Percentiles rank a stretch among this genome's conserved stretches.
Conservation (phyloP, 108 stramenopile genomes). For the Pseudonitzschia pungens region DNA sequence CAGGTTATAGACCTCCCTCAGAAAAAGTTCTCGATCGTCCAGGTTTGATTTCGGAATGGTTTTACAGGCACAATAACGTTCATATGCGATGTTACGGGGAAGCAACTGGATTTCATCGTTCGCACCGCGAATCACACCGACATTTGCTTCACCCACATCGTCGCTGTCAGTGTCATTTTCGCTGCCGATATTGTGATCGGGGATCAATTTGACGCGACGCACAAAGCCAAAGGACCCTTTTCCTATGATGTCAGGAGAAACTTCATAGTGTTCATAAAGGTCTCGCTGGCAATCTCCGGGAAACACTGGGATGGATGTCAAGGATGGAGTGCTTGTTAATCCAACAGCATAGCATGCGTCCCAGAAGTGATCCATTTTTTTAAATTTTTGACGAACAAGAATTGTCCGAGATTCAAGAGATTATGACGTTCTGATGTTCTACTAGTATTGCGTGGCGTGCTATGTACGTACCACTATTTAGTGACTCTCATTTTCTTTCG, state of each 20-base stretch:
- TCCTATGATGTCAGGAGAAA: constrained; percentile 3
- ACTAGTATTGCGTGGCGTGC: too few species aligned
- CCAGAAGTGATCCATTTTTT: background rate
- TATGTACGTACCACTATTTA: too few species aligned
- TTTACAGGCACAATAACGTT: constrained; percentile 43
- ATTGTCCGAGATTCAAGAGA: too few species aligned
- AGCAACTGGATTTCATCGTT: rapidly evolving
- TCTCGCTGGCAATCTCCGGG: constrained; percentile 1
- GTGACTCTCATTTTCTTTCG: too few species aligned
- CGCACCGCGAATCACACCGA: too few species aligned
- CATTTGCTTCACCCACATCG: background rate
- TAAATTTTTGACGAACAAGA: too few species aligned
- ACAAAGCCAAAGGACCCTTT: background rate
- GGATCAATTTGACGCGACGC: constrained; percentile 1
- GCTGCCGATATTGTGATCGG: background rate
- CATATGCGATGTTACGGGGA: background rate
- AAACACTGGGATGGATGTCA: background rate
- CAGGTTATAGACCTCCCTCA: constrained; percentile 48
- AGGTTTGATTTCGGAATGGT: constrained; percentile 39
- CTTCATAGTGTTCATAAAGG: background rate
- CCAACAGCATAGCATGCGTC: constrained; percentile 9
- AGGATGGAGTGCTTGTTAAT: background rate
- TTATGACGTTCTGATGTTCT: too few species aligned
- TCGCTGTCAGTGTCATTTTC: background rate
- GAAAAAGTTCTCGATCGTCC: constrained; percentile 1